Conservation (phyloP, 352 stramenopile species). For the Elongisporangium prolatum region DNA sequence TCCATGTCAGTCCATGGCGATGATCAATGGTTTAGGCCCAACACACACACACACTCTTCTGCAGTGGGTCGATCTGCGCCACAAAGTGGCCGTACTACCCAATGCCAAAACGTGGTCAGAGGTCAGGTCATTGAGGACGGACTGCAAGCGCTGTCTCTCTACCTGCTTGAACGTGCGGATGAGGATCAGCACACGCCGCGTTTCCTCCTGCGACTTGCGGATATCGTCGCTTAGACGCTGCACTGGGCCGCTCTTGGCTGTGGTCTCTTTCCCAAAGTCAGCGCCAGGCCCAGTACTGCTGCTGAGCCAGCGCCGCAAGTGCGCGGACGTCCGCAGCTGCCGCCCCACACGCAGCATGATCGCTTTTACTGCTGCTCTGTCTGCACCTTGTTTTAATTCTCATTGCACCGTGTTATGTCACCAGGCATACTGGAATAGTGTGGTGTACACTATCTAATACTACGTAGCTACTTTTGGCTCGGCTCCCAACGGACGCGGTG, state of each 20-base stretch:
- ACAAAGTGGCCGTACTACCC: slow-evolving; percentile 79
- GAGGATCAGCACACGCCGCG: slow-evolving; percentile 69
- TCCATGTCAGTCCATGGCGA: too few species aligned
- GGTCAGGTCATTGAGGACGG: not conserved
- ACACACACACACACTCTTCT: slow-evolving; percentile 41
- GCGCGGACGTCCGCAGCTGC: not conserved
- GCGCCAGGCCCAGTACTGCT: not conserved
- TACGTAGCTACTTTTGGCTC: not conserved
- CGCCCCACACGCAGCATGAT: slow-evolving; percentile 17
- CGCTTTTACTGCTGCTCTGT: not conserved
- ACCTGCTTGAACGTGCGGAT: slow-evolving; percentile 88
- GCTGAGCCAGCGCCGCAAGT: slow-evolving; percentile 3
- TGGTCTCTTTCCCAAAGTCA: not conserved
- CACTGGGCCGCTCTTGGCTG: slow-evolving; percentile 13
- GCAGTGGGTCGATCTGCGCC: slow-evolving; percentile 84
- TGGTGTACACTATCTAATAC: not conserved
- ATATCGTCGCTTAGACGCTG: slow-evolving; percentile 76
- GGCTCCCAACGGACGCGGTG: not conserved
- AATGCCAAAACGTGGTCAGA: not conserved
- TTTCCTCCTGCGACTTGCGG: slow-evolving; percentile 83
- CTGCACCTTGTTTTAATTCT: not conserved
- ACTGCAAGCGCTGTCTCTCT: not conserved
- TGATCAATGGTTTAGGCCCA: not conserved
- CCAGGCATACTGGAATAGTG: too few species aligned
- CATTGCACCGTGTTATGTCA: too few species aligned